Base-by-base conservation (phyloP, 768 basidiomycete genomes). In the Amanita pallidorosea region DNA sequence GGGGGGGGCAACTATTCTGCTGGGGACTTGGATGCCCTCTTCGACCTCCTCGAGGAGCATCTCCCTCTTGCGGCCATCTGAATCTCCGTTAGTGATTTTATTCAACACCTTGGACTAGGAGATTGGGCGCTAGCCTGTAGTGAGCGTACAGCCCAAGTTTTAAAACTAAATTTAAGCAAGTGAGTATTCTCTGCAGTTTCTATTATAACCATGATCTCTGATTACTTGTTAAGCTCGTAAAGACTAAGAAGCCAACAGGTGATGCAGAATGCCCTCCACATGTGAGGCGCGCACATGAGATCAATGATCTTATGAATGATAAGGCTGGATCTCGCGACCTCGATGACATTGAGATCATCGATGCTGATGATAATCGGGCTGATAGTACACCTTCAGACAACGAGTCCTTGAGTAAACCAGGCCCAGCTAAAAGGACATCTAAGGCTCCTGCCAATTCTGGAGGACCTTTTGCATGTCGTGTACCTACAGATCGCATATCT, bases 1-100 rank as follows among this genome's bases (percentile, higher is more conserved):
- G n/a, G n/a, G n/a, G n/a, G n/a, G n/a, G n/a, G n/a, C n/a, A 63
- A 63, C 44, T 63, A 61, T 50, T 34, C 49, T 3, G 25, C 13
- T 2, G 42, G 42, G 12, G 59, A 63, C 40, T 29, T 61, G 8
- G 35, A 43, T 3, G 52, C 38, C 2, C 55, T 63, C 6, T 46
- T 63, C 17, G 49, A 56, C 23, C 34, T 59, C 17, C 31, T 57
- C 4, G 49, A 57, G 45, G 31, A 41, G 1, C 15, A 47, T 11
- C 52, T 57, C 12, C 33, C 33, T 6, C 33, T 33, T 33, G 33
- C 12, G 33, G 33, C 12, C 56, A 3, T 33, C 7, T 33, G 33
- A 12, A 33, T 6, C 12, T 33, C 33, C 12, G 33, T 12, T 33
- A 12, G 7, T 6, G 33, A 33, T 33, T 6, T 6, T 12, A n/a